Conservation (phyloP, 441 rosid species). For the Sinapis alba region DNA sequence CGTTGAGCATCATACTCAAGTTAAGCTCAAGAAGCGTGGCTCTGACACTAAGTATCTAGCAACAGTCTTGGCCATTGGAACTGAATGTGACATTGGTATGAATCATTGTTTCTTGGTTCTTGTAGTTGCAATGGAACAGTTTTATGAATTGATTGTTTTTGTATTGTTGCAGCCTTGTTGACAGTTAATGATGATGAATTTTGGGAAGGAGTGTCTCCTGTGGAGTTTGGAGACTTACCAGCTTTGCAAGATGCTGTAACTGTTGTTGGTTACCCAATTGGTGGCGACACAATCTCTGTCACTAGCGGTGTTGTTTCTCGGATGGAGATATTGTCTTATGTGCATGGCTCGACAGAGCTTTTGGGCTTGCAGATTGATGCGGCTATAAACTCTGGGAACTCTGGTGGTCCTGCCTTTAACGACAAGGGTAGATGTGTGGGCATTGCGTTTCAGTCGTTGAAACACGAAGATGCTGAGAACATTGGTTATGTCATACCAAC, state of each 20-base stretch:
- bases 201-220: conserved; percentile 87
- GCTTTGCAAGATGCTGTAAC: conserved; percentile 97
- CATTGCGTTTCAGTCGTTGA: conserved; percentile 95
- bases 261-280: conserved; percentile 96
- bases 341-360: conserved; percentile 87
- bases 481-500: conserved; percentile 97
- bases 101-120: background rate
- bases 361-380: conserved; percentile 97
- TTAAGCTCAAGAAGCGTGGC: conserved; percentile 86
- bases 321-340: conserved; percentile 85
- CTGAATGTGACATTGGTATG: conserved; percentile 91
- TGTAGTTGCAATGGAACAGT: background rate
- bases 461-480: conserved; percentile 91
- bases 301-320: conserved; percentile 97
- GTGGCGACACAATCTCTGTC: conserved; percentile 95
- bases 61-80: conserved; percentile 82
- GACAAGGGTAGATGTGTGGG: conserved; percentile 92
- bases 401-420: conserved; percentile 96
- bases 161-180: conserved; percentile 67
- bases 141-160: background rate
- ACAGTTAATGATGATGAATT: conserved; percentile 87
- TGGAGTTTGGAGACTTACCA: conserved; percentile 89
- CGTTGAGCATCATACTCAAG: conserved; percentile 88
- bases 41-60: conserved; percentile 89
- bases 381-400: conserved; percentile 94